Conservation (phyloP, 345 rosid genomes). For the Euphorbia lathyris region DNA sequence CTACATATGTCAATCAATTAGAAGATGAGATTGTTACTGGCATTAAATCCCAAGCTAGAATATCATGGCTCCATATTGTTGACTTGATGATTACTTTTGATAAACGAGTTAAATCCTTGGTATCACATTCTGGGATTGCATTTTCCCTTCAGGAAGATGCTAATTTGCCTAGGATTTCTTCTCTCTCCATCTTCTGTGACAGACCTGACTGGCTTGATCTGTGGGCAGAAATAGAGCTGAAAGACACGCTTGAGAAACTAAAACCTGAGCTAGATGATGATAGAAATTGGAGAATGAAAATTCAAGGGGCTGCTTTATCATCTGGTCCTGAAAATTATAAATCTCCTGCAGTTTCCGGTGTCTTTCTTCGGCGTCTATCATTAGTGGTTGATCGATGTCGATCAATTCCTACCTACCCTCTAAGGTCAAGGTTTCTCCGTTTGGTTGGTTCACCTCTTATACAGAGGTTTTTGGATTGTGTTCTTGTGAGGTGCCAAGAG, state of each 20-base stretch:
- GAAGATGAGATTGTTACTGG: constrained; percentile 45
- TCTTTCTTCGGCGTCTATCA: constrained; percentile 50
- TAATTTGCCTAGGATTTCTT: constrained; percentile 65
- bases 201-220: constrained; percentile 85
- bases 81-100: constrained; percentile 91
- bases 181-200: constrained; percentile 80
- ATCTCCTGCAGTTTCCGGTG: constrained; percentile 62
- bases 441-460: constrained; percentile 60
- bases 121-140: constrained; percentile 70
- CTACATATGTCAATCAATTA: constrained; percentile 55
- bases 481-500: constrained; percentile 78
- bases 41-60: constrained; percentile 50
- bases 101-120: constrained; percentile 62
- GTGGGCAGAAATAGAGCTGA: constrained; percentile 86
- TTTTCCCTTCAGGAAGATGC: constrained; percentile 70
- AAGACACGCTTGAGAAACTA: constrained; percentile 58
- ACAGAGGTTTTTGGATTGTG: constrained; percentile 58
- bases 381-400: constrained; percentile 63
- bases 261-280: constrained; percentile 54
- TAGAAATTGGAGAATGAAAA: constrained; percentile 69
- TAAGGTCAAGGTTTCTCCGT: constrained; percentile 72
- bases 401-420: constrained; percentile 51
- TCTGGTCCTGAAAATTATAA: constrained; percentile 60
- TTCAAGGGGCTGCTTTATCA: constrained; percentile 47
- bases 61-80: constrained; percentile 82